A percentile compares a stretch with the other conserved stretches of the same genome.
Evolutionary conservation across 768 basidiomycete species (phyloP).

Genomic region (Boletus patriciae): DNA sequence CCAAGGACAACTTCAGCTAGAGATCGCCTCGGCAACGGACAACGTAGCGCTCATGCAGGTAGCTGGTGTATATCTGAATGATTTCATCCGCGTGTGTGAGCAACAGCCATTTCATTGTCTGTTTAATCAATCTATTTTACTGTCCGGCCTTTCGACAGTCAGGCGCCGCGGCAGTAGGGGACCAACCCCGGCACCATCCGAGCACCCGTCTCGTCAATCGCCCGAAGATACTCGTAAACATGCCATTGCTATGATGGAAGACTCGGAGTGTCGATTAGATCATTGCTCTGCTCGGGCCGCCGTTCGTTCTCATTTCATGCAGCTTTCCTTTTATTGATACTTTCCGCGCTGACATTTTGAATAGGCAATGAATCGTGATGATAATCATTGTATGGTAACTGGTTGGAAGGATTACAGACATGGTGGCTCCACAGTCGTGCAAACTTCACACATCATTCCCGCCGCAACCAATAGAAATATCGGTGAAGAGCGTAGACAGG

Average conservation of each 20-base stretch:
- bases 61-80: no score
- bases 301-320: background rate
- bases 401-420: background rate
- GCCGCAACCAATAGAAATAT: background rate
- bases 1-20: no score
- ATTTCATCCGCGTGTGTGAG: no score
- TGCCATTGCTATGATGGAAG: background rate
- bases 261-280: background rate
- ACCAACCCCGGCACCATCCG: no score
- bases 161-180: no score
- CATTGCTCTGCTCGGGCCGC: background rate
- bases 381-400: background rate
- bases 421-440: background rate
- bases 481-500: background rate
- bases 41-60: no score
- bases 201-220: no score
- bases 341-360: background rate
- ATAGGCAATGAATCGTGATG: slow-evolving; percentile 1
- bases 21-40: no score
- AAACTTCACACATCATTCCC: background rate
- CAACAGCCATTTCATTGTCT: no score
- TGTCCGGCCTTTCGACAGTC: no score
- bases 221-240: background rate
- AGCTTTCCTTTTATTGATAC: no score
- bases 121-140: no score